A percentile compares a stretch with the other conserved stretches of the same genome.
Conservation (phyloP, 768 basidiomycete genomes). For the Lactarius sp. region DNA sequence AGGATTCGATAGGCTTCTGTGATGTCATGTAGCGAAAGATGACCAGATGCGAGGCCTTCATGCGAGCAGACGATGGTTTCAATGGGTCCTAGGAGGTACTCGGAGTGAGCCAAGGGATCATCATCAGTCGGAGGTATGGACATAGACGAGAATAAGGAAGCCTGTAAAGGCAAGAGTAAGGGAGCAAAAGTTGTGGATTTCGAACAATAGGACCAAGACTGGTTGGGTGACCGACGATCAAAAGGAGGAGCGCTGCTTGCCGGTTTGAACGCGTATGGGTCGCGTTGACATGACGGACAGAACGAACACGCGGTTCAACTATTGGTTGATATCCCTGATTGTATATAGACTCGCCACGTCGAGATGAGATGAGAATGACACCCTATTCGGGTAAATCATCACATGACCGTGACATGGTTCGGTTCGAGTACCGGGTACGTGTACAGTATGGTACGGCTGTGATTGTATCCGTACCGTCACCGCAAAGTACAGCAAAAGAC, state of each 20-base stretch:
- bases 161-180: background rate
- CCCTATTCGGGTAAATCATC: background rate
- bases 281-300: constrained; percentile 1
- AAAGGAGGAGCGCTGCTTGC: background rate
- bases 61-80: constrained; percentile 20
- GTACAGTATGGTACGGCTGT: too few relatives aligned
- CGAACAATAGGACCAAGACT: background rate
- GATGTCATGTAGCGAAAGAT: constrained; percentile 17
- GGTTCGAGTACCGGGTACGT: background rate
- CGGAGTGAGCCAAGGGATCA: constrained; percentile 6
- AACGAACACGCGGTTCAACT: background rate
- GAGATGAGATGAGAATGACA: background rate
- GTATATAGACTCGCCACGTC: background rate
- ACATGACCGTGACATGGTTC: constrained; percentile 16
- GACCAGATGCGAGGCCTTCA: background rate
- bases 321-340: background rate
- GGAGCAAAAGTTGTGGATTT: background rate
- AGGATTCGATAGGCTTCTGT: constrained; percentile 16
- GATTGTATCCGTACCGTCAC: too few relatives aligned
- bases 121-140: background rate
- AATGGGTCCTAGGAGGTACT: constrained; percentile 14
- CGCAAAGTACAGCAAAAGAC: too few relatives aligned
- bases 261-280: background rate
- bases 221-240: background rate
- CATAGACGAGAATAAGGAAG: background rate